These are phyloP conservation scores for Chytridium lagenaria DNA, from an alignment of 371 early-diverging fungal species.

Conservation along the genomic window DNA sequence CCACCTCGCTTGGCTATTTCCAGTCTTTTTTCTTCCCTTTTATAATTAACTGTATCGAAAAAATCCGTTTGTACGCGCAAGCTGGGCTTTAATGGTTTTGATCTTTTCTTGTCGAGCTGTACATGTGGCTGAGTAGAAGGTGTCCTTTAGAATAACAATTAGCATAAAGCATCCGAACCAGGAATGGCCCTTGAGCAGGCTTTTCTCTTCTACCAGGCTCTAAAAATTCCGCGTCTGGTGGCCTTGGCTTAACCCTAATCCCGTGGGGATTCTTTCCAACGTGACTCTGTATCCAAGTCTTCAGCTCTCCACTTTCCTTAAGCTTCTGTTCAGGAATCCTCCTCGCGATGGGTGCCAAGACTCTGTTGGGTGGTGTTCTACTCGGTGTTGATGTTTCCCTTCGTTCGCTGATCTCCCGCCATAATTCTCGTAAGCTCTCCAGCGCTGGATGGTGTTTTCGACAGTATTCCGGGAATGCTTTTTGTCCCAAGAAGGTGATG, in stretches of 20 bases:
- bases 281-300: slow-evolving; percentile 34
- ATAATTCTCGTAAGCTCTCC: slow-evolving; percentile 4
- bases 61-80: slow-evolving; percentile 52
- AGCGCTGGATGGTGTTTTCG: background rate
- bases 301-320: slow-evolving; percentile 36
- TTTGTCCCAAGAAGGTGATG: slow-evolving; percentile 55
- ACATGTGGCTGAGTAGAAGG: slow-evolving; percentile 34
- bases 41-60: slow-evolving; percentile 38
- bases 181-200: slow-evolving; percentile 52
- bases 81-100: slow-evolving; percentile 42
- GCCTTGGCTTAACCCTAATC: slow-evolving; percentile 28
- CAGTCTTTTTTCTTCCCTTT: slow-evolving; percentile 37
- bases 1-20: slow-evolving; percentile 35
- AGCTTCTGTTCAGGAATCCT: slow-evolving; percentile 40
- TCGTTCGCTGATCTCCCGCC: background rate
- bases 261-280: slow-evolving; percentile 41
- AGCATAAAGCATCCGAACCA: slow-evolving; percentile 30
- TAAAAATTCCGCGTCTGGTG: background rate
- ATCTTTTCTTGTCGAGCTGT: slow-evolving; percentile 31
- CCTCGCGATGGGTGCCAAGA: slow-evolving; percentile 13
- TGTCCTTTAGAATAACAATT: background rate
- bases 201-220: slow-evolving; percentile 26
- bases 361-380: background rate
- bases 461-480: slow-evolving; percentile 49
- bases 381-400: background rate